Conservation (phyloP, 2,329 filamentous ascomycete genomes). For the Sporothrix mexicana region DNA sequence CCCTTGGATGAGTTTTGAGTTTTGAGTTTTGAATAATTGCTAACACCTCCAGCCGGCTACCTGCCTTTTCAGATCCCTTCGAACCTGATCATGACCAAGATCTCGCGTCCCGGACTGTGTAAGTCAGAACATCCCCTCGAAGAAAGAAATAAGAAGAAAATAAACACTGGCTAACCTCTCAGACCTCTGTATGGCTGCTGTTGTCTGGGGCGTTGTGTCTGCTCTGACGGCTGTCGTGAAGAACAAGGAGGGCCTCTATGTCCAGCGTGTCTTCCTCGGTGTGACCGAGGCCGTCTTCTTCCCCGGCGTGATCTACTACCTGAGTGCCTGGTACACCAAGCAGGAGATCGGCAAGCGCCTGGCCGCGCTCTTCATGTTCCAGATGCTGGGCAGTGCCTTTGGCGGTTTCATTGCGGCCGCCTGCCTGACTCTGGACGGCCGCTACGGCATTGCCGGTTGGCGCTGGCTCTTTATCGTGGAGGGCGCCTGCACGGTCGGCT, state of each 20-base stretch:
- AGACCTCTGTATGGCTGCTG: constrained; percentile 31
- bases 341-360: constrained; percentile 32
- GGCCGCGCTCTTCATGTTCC: constrained; percentile 15
- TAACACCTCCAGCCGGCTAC: constrained; percentile 54
- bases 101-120: constrained; percentile 32
- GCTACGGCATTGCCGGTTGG: constrained; percentile 52
- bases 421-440: constrained; percentile 53
- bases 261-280: constrained; percentile 35
- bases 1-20: too few species aligned
- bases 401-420: constrained; percentile 53
- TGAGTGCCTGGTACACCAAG: constrained; percentile 19
- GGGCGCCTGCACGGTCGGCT: constrained; percentile 64
- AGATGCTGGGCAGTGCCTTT: constrained; percentile 32
- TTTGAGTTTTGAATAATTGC: neutral
- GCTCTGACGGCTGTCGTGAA: constrained; percentile 5
- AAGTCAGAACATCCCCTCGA: neutral
- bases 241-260: constrained; percentile 34
- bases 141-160: neutral
- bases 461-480: constrained; percentile 57
- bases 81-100: constrained; percentile 52
- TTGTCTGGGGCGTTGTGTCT: constrained; percentile 33
- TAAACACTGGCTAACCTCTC: neutral
- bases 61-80: constrained; percentile 67
- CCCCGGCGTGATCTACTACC: constrained; percentile 33
- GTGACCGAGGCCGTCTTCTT: constrained; percentile 24